Evolutionary conservation across 78 protist genomes (phyloP).

Genomic region (Mantamonas sphyraenae): DNA sequence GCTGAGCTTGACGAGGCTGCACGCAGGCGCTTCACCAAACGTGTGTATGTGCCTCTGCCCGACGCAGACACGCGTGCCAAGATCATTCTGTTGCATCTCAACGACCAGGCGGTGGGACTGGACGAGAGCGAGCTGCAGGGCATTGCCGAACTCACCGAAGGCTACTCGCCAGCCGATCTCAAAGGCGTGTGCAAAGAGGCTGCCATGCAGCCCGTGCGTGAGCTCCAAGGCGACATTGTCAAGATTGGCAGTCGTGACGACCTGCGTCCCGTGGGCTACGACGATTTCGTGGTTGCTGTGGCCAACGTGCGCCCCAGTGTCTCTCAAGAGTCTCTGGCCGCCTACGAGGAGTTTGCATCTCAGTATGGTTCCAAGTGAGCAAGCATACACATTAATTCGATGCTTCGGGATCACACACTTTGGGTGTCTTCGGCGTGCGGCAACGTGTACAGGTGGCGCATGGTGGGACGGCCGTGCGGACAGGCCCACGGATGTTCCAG

Average conservation of each 20-base stretch:
- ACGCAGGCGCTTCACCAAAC: conserved; percentile 54
- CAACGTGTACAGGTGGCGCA: conserved; percentile 91
- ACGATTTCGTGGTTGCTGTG: conserved; percentile 40
- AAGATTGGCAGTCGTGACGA: neutral
- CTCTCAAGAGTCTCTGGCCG: neutral
- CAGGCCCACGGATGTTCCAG: conserved; percentile 89
- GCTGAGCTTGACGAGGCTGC: conserved; percentile 92
- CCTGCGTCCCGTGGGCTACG: conserved; percentile 25
- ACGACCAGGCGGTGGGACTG: neutral
- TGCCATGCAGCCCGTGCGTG: conserved; percentile 75
- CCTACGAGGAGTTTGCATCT: conserved; percentile 17
- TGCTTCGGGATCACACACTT: too few relatives aligned
- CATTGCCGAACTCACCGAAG: conserved; percentile 11
- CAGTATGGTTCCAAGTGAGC: neutral
- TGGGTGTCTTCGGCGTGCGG: too few relatives aligned
- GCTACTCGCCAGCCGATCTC: conserved; percentile 71
- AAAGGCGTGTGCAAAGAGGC: conserved; percentile 66
- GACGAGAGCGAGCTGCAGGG: neutral
- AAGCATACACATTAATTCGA: too few relatives aligned
- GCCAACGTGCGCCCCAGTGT: conserved; percentile 28
- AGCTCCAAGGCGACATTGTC: conserved; percentile 23
- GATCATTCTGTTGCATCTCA: conserved; percentile 17
- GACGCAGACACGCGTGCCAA: conserved; percentile 43
- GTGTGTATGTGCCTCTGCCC: conserved; percentile 83
- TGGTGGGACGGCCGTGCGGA: conserved; percentile 97